Evolutionary conservation across 2,329 filamentous ascomycete species (phyloP).

Genomic region (Talaromyces verruculosus): DNA sequence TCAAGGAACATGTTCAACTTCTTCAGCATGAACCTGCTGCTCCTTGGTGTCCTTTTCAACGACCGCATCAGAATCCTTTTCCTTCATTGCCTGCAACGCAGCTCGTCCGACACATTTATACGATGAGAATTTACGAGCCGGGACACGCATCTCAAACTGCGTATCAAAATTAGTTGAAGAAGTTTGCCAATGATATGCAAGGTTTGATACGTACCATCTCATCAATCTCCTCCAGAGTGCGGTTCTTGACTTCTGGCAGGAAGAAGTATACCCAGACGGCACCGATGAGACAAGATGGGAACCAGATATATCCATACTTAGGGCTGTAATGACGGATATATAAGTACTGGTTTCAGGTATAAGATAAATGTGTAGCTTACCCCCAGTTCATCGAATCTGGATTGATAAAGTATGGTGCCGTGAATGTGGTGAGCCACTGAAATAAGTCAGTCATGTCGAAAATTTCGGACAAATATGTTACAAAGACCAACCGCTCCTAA

Average conservation of each 20-base stretch:
- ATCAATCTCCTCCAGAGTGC: conserved; percentile 56
- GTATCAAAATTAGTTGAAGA: background rate
- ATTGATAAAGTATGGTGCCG: conserved; percentile 62
- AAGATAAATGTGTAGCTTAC: conserved; percentile 10
- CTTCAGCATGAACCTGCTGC: background rate
- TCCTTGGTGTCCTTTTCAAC: background rate
- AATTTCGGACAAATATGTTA: background rate
- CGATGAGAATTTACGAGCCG: conserved; percentile 1
- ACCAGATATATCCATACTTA: conserved; percentile 60
- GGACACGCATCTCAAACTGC: background rate
- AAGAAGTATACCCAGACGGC: conserved; percentile 47
- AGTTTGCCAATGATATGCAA: background rate
- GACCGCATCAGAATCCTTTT: background rate
- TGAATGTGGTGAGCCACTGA: conserved; percentile 57
- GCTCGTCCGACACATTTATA: background rate
- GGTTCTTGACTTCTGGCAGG: conserved; percentile 56
- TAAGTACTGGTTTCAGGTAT: background rate
- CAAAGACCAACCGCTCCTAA: conserved; percentile 44
- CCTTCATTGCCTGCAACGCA: background rate
- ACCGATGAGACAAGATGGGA: conserved; percentile 26
- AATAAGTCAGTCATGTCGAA: background rate
- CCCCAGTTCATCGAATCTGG: conserved; percentile 56
- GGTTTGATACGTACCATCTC: conserved; percentile 49
- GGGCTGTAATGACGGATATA: conserved; percentile 32
- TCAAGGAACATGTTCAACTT: background rate